Percentiles rank a stretch among this genome's conserved stretches.
These are phyloP conservation scores for Apiospora aurea DNA, from an alignment of 2,329 filamentous ascomycete species.

Conservation along the genomic window DNA sequence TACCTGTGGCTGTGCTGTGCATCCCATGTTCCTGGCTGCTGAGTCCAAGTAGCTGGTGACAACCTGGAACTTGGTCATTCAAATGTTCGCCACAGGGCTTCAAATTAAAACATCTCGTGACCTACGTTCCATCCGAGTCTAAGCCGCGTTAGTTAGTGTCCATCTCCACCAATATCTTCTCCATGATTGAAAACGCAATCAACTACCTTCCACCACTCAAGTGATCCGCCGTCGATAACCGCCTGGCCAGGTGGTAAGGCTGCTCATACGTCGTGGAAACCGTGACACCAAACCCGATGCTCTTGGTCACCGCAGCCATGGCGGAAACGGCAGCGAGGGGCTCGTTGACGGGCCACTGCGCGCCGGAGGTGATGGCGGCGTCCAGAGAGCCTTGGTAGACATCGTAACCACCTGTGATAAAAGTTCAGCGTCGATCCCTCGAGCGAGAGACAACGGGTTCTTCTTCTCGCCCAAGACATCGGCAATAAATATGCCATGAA, in stretches of 20 bases:
- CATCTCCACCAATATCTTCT: background rate
- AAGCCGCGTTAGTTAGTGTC: background rate
- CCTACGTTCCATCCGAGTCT: conserved; percentile 64
- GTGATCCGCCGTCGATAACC: conserved; percentile 73
- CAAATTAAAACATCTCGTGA: background rate
- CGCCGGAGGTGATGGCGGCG: conserved; percentile 66
- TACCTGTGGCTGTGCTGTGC: conserved; percentile 58
- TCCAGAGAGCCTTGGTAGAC: conserved; percentile 69
- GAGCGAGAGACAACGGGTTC: background rate
- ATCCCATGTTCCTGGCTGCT: conserved; percentile 70
- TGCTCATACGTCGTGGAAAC: conserved; percentile 75
- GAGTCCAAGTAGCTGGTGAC: conserved; percentile 76
- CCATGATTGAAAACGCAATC: too few relatives aligned
- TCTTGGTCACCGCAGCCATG: conserved; percentile 74
- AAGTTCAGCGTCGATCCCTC: too few relatives aligned
- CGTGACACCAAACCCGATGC: conserved; percentile 73
- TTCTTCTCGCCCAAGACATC: conserved; percentile 59
- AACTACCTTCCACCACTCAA: conserved; percentile 66
- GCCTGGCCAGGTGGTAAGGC: conserved; percentile 71
- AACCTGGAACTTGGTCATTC: conserved; percentile 51
- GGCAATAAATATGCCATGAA: conserved; percentile 71
- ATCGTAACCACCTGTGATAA: conserved; percentile 65
- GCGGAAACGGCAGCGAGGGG: conserved; percentile 69
- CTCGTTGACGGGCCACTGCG: conserved; percentile 76
- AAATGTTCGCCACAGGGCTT: background rate